Evolutionary conservation across 306 rosid species (phyloP).

Genomic region (Lathyrus tuberosus): DNA sequence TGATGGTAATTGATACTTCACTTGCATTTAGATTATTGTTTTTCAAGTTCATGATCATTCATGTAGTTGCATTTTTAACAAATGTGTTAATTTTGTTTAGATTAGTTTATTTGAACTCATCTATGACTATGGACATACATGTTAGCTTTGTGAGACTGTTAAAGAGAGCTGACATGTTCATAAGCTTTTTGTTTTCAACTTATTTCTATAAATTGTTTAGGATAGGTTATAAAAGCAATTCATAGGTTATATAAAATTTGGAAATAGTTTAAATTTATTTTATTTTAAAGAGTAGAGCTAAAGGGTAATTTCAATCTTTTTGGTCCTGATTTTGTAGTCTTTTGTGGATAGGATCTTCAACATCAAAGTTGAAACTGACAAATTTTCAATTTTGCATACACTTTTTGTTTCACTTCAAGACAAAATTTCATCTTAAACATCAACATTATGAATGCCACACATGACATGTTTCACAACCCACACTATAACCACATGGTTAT

Average conservation of each 20-base stretch:
- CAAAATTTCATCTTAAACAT: slow-evolving; percentile 15
- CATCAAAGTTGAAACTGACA: slow-evolving; percentile 17
- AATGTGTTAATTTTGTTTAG: background rate
- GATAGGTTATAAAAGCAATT: background rate
- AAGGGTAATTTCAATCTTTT: background rate
- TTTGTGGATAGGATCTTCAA: slow-evolving; percentile 1
- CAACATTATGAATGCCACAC: slow-evolving; percentile 32
- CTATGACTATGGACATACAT: too few relatives aligned
- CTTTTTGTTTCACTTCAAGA: slow-evolving; percentile 6
- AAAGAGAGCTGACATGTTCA: background rate
- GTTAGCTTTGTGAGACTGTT: background rate
- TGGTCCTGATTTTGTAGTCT: slow-evolving; percentile 18
- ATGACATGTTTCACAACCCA: slow-evolving; percentile 22
- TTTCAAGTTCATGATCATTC: slow-evolving; percentile 19
- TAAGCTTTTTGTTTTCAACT: background rate
- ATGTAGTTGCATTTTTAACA: background rate
- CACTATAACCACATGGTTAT: background rate
- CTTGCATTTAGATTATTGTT: background rate
- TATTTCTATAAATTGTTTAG: background rate
- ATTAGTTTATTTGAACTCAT: background rate
- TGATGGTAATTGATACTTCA: slow-evolving; percentile 58
- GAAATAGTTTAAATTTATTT: background rate
- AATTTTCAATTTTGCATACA: slow-evolving; percentile 15
- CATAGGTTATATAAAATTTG: background rate
- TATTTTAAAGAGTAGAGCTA: too few relatives aligned